phyloP scores from a whole-genome alignment of 805 yeast genomes.

The Wickerhamomyces silvicola region DNA sequence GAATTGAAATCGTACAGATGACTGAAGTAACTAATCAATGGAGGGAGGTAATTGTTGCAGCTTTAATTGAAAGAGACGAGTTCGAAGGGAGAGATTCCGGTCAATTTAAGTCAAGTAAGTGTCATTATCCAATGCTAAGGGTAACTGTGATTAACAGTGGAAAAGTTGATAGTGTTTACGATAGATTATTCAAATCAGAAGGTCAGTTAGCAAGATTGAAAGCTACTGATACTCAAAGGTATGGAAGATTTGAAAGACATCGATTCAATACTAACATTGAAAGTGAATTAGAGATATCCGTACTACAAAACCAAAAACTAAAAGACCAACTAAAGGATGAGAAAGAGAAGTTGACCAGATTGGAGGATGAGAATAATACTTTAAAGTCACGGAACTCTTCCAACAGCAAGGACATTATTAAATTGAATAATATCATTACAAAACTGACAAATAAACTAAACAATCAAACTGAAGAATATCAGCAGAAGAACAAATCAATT shows the following conservation, averaged over 20 bases:
- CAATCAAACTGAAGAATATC: slow-evolving; percentile 21
- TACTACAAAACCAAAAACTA: slow-evolving; percentile 5
- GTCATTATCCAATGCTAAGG: slow-evolving; percentile 7
- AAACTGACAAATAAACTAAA: slow-evolving; percentile 22
- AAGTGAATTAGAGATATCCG: slow-evolving; percentile 3
- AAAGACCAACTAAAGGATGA: slow-evolving; percentile 1
- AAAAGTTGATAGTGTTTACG: slow-evolving; percentile 10
- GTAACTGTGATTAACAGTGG: slow-evolving; percentile 1
- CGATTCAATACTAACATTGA: slow-evolving; percentile 5
- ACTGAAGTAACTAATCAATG: too few species aligned
- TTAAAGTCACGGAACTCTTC: slow-evolving; percentile 16
- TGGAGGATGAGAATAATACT: slow-evolving; percentile 10
- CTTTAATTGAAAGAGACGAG: slow-evolving; percentile 9
- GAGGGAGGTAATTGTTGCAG: background rate
- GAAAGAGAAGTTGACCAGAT: background rate
- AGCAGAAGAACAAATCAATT: slow-evolving; percentile 46
- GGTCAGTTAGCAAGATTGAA: slow-evolving; percentile 1
- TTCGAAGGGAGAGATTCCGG: slow-evolving; percentile 2
- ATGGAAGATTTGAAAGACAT: background rate
- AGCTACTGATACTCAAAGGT: slow-evolving; percentile 8
- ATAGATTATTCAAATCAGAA: slow-evolving; percentile 11
- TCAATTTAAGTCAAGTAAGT: too few species aligned
- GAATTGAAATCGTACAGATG: too few species aligned
- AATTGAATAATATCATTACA: slow-evolving; percentile 24
- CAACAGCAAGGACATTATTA: slow-evolving; percentile 20